Evolutionary conservation across 305 asterid species (phyloP).

Genomic region (Fraxinus xanthoxyloides): DNA sequence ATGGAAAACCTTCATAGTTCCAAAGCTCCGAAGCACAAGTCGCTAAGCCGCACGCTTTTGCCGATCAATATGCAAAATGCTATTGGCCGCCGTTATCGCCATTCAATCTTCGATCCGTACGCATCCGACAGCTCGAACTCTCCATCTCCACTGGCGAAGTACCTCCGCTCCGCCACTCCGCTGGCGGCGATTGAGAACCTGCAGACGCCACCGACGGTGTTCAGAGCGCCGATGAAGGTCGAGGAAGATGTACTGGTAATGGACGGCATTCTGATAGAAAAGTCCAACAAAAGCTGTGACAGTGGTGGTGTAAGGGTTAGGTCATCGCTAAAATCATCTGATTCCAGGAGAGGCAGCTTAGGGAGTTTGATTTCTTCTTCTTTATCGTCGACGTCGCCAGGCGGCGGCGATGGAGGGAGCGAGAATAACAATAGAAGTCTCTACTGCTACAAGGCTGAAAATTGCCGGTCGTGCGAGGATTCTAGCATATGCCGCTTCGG

Average conservation of each 20-base stretch:
- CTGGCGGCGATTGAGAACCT: constrained; percentile 29
- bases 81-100: constrained; percentile 24
- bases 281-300: constrained; percentile 24
- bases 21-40: constrained; percentile 37
- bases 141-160: constrained; percentile 51
- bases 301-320: constrained; percentile 26
- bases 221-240: constrained; percentile 47
- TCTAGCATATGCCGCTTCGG: constrained; percentile 49
- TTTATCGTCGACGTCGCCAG: background rate
- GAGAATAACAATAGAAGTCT: constrained; percentile 21
- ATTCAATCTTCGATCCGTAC: constrained; percentile 49
- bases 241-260: constrained; percentile 80
- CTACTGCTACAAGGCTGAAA: constrained; percentile 26
- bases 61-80: constrained; percentile 30
- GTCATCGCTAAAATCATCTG: constrained; percentile 29
- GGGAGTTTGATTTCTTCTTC: background rate
- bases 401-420: constrained; percentile 20
- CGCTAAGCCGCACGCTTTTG: constrained; percentile 32
- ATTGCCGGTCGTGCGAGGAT: constrained; percentile 47
- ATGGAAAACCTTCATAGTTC: constrained; percentile 49
- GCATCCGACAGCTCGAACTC: constrained; percentile 51
- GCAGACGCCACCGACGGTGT: constrained; percentile 27
- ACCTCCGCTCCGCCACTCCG: constrained; percentile 37
- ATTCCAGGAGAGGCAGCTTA: constrained; percentile 19
- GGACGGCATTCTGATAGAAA: constrained; percentile 61